Conservation (phyloP, 768 basidiomycete genomes). For the Leccinellum albellum region DNA sequence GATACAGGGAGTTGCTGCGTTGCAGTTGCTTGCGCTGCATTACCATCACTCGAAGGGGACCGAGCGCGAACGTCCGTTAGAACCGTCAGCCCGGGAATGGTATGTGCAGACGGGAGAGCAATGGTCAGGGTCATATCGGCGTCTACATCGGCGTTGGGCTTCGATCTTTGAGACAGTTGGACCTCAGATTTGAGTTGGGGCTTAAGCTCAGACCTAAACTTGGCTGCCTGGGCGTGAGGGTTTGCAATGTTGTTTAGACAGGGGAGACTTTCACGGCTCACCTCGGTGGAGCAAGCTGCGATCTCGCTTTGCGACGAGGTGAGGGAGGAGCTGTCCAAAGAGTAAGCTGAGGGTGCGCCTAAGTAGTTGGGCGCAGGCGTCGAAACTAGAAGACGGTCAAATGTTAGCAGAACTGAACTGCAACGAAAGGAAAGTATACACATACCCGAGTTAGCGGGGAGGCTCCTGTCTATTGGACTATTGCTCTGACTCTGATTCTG, state of each 20-base stretch:
- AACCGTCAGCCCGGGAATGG: slow-evolving; percentile 25
- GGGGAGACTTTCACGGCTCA: slow-evolving; percentile 11
- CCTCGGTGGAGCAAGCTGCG: slow-evolving; percentile 14
- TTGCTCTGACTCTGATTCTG: too few relatives aligned
- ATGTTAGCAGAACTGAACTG: too few relatives aligned
- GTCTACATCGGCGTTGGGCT: neutral
- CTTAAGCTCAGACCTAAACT: too few relatives aligned
- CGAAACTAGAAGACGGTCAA: neutral
- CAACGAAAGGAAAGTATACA: neutral
- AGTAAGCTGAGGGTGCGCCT: too few relatives aligned
- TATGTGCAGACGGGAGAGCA: slow-evolving; percentile 25
- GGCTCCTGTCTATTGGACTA: too few relatives aligned
- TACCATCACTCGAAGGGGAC: too few relatives aligned
- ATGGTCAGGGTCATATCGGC: neutral
- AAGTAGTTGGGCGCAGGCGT: slow-evolving; percentile 10
- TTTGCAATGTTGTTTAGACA: neutral
- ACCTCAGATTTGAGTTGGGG: neutral
- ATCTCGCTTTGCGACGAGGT: slow-evolving; percentile 70
- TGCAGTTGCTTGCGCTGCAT: too few relatives aligned
- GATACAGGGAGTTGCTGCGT: neutral
- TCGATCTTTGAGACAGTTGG: slow-evolving; percentile 11
- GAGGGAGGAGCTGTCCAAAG: slow-evolving; percentile 19
- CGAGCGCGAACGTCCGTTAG: slow-evolving; percentile 18
- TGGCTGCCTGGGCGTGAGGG: neutral
- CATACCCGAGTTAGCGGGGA: slow-evolving; percentile 6